Evolutionary conservation across 2,329 filamentous ascomycete genomes (phyloP).

Genomic region (Talaromyces atroroseus): DNA sequence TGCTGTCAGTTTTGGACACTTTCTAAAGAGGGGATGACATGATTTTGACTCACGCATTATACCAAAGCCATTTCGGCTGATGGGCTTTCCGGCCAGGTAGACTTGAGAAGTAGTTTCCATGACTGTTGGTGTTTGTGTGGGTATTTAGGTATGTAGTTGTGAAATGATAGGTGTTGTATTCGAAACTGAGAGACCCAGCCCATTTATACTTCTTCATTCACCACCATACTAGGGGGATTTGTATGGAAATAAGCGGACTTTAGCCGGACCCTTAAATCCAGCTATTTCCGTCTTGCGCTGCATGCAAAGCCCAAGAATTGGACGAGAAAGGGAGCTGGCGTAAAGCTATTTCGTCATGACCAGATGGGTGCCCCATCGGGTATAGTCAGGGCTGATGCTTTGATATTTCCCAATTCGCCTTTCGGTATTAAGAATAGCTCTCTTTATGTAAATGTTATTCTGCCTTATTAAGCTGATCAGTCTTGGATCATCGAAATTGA

Average conservation of each 20-base stretch:
- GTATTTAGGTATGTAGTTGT: background rate
- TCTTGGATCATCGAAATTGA: background rate
- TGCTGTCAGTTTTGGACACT: background rate
- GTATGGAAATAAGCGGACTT: slow-evolving; percentile 1
- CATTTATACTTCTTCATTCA: background rate
- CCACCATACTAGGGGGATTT: background rate
- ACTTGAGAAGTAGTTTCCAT: background rate
- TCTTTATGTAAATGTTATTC: too few species aligned
- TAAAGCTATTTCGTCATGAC: background rate
- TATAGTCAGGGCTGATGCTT: background rate
- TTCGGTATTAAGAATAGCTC: background rate
- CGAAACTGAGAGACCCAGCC: background rate
- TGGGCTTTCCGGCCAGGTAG: slow-evolving; percentile 12
- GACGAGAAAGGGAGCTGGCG: background rate
- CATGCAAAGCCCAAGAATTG: background rate
- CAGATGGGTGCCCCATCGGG: background rate
- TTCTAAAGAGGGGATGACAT: background rate
- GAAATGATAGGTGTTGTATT: background rate
- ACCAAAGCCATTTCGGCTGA: slow-evolving; percentile 15
- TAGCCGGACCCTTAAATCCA: background rate
- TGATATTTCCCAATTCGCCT: background rate
- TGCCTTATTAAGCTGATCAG: background rate
- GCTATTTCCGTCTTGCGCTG: background rate
- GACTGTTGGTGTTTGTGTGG: background rate
- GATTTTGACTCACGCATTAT: slow-evolving; percentile 12